A percentile compares a stretch with the other conserved stretches of the same genome.
Evolutionary conservation across 108 stramenopile species (phyloP).

Genomic region (Cyclotella atomus): DNA sequence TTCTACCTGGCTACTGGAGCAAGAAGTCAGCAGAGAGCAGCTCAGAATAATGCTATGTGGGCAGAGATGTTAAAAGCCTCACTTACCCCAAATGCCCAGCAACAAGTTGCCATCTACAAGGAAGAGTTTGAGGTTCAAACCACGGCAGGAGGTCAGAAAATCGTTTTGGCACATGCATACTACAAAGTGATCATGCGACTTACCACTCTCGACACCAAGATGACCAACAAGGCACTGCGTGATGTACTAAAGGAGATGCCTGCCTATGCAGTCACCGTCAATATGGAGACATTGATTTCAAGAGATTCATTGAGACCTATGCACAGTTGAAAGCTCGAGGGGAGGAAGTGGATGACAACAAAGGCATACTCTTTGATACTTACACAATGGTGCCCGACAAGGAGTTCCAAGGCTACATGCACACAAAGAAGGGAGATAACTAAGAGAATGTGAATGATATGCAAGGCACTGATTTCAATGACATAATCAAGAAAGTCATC

Average conservation of each 20-base stretch:
- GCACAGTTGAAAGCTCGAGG: conserved; percentile 11
- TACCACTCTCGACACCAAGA: conserved; percentile 1
- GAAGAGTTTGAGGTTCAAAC: background rate
- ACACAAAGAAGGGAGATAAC: background rate
- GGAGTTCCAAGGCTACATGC: conserved; percentile 8
- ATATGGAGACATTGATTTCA: conserved; percentile 3
- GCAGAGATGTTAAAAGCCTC: background rate
- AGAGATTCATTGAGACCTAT: background rate
- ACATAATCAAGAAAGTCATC: background rate
- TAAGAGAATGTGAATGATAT: background rate
- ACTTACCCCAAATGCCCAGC: background rate
- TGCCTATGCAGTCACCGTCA: background rate
- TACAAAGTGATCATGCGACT: conserved; percentile 14
- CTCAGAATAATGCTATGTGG: conserved; percentile 5
- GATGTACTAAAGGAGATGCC: conserved; percentile 1
- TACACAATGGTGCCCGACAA: background rate
- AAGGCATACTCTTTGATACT: conserved; percentile 3
- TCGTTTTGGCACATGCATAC: background rate
- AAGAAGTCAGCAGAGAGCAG: background rate
- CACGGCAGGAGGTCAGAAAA: background rate
- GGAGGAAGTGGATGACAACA: background rate
- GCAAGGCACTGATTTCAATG: background rate
- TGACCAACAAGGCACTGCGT: conserved; percentile 12
- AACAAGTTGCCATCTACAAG: background rate
- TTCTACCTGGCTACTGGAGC: conserved; percentile 8